Evolutionary conservation across 2,329 filamentous ascomycete genomes (phyloP).

Genomic region (Colletotrichum graminicola): DNA sequence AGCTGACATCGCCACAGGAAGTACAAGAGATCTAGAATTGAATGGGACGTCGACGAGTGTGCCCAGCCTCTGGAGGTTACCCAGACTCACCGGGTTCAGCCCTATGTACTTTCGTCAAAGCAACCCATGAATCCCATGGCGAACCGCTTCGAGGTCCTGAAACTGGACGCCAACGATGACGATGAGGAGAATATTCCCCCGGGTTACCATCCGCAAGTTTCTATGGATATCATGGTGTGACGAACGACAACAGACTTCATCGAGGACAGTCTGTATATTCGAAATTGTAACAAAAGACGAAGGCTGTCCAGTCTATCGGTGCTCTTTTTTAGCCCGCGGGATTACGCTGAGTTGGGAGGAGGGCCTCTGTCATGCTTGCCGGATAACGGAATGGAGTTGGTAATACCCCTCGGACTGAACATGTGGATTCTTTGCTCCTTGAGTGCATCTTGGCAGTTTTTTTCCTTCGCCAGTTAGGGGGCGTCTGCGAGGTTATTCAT

Average conservation of each 20-base stretch:
- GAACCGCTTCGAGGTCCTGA: conserved; percentile 74
- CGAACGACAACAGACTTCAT: not conserved
- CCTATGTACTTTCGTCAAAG: conserved; percentile 49
- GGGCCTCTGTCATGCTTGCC: not conserved
- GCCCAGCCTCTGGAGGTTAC: conserved; percentile 64
- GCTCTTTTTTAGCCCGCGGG: not conserved
- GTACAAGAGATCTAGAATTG: conserved; percentile 79
- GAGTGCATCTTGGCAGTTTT: not conserved
- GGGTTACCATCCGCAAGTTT: conserved; percentile 41
- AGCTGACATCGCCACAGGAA: conserved; percentile 59
- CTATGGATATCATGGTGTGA: conserved; percentile 43
- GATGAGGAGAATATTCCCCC: conserved; percentile 45
- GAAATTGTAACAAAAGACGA: not conserved
- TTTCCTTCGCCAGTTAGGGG: not conserved
- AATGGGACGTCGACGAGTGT: conserved; percentile 81
- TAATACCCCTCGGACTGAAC: conserved; percentile 1
- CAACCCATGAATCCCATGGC: conserved; percentile 54
- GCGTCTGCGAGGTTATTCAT: not conserved
- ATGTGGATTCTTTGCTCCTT: not conserved
- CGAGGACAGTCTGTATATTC: not conserved
- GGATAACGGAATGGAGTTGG: conserved; percentile 1
- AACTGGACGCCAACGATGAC: conserved; percentile 59
- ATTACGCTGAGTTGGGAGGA: not conserved
- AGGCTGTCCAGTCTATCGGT: not conserved
- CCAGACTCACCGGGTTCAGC: conserved; percentile 46